Base-by-base conservation (phyloP, 148 eudicot species). In the Selenicereus undatus region DNA sequence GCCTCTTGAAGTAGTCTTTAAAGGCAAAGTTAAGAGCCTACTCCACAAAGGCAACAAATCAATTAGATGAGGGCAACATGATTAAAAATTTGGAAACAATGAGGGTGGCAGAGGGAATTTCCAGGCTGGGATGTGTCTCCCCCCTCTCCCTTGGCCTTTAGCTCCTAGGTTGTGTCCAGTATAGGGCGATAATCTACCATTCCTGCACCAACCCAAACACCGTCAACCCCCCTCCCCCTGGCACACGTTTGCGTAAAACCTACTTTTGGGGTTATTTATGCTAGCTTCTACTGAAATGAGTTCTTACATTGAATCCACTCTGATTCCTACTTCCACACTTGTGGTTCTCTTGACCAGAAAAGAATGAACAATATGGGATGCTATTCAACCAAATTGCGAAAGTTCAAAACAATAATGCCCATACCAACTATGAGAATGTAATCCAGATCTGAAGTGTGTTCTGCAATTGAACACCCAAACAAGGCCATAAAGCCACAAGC, bases 21-120 rank as follows among this genome's bases (percentile, higher is more conserved):
- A 93, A 92, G 8, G 96, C 96, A 85, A 93, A 93, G 89, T 93
- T 93, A 56, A 93, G 84, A 45, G 98, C 98, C 98, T 93, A 86
- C n/a, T 75, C n/a, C 73, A 58, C 9, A 74, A 18, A 48, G 36
- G 43, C 26, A 42, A 5, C 62, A 29, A 24, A 35, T 35, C 35
- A 26, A 39, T 51, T 42, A 36, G 35, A 30, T 35, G 30, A n/a
- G 29, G 52, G 35, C 68, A 71, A 29, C 12, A 50, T 48, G 54
- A 48, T 20, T 1, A 27, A 30, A 51, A 52, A 64, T 64, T 22
- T 3, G n/a, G n/a, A 60, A 16, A 73, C 6, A 27, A 72, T 3
- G 20, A 66, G 43, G 39, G 29, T 65, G 11, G n/a, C 75, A 16
- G 1, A 42, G 20, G 24, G 11, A 65, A 24, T 4, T 39, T 39